Conservation (phyloP, 306 rosid species). For the Echinosophora koreensis region DNA sequence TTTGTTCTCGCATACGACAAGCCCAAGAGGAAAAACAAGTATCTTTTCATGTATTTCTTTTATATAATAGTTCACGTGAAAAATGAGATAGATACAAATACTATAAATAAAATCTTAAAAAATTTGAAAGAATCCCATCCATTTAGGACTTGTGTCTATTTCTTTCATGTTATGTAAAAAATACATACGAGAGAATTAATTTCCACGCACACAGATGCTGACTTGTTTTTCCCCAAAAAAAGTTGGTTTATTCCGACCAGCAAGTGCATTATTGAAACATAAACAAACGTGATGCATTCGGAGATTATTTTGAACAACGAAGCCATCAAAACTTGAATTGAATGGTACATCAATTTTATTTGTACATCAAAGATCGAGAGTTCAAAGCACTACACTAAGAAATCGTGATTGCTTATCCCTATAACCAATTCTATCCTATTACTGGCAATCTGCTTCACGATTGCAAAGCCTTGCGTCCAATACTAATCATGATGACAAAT, state of each 20-base stretch:
- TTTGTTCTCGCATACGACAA: constrained; percentile 15
- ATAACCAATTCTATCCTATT: constrained; percentile 11
- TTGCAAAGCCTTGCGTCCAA: constrained; percentile 17
- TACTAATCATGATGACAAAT: background rate
- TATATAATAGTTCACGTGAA: too few relatives aligned
- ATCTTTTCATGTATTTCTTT: too few relatives aligned
- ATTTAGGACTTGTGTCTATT: too few relatives aligned
- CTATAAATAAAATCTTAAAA: too few relatives aligned
- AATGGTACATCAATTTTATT: constrained; percentile 14
- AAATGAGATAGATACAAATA: too few relatives aligned
- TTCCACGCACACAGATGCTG: too few relatives aligned
- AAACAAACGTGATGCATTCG: constrained; percentile 6
- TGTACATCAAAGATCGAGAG: background rate
- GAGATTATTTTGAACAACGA: background rate
- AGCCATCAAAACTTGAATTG: constrained; percentile 4
- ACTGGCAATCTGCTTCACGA: constrained; percentile 21
- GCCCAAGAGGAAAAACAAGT: too few relatives aligned
- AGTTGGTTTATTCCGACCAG: constrained; percentile 1
- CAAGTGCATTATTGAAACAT: constrained; percentile 36
- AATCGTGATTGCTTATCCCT: constrained; percentile 23
- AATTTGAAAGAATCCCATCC: too few relatives aligned
- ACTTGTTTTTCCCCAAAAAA: too few relatives aligned
- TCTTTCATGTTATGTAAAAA: too few relatives aligned
- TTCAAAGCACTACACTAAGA: background rate
- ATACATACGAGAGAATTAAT: too few relatives aligned